These are phyloP conservation scores for Phaeosphaeria sp. DNA, from an alignment of 2,329 filamentous ascomycete species.

Conservation along the genomic window DNA sequence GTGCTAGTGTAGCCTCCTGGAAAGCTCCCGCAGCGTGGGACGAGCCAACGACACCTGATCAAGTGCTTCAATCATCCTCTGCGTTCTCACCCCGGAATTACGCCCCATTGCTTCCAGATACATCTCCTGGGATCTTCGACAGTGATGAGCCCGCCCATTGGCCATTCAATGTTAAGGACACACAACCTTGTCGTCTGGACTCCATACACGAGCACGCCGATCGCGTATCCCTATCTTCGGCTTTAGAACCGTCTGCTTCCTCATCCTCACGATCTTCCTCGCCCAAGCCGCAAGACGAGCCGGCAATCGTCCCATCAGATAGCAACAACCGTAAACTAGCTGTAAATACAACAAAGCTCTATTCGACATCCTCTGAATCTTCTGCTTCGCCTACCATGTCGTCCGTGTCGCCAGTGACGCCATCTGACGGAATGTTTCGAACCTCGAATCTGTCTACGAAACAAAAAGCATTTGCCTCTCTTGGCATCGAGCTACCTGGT, in stretches of 20 bases:
- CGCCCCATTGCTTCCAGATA: constrained; percentile 40
- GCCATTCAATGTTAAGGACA: constrained; percentile 5
- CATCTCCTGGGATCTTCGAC: constrained; percentile 28
- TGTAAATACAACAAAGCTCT: background rate
- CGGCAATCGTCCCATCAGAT: background rate
- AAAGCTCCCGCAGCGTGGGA: constrained; percentile 38
- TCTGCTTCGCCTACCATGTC: background rate
- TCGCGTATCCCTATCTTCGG: constrained; percentile 16
- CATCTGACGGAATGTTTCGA: background rate
- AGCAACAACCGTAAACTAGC: background rate
- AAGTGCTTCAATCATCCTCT: constrained; percentile 6
- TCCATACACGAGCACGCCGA: constrained; percentile 25
- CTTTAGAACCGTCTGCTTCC: constrained; percentile 3
- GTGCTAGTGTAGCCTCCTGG: constrained; percentile 20
- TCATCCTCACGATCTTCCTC: background rate
- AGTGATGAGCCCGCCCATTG: constrained; percentile 17
- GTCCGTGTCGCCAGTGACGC: background rate
- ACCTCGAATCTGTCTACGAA: constrained; percentile 25
- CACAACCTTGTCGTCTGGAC: constrained; percentile 21
- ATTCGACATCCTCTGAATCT: background rate
- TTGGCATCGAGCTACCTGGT: constrained; percentile 20
- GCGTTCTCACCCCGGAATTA: constrained; percentile 21
- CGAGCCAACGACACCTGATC: constrained; percentile 7
- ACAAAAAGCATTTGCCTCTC: constrained; percentile 29
- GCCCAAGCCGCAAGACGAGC: background rate